Conservation (phyloP, 2,329 filamentous ascomycete genomes). For the Beauveria sp. region DNA sequence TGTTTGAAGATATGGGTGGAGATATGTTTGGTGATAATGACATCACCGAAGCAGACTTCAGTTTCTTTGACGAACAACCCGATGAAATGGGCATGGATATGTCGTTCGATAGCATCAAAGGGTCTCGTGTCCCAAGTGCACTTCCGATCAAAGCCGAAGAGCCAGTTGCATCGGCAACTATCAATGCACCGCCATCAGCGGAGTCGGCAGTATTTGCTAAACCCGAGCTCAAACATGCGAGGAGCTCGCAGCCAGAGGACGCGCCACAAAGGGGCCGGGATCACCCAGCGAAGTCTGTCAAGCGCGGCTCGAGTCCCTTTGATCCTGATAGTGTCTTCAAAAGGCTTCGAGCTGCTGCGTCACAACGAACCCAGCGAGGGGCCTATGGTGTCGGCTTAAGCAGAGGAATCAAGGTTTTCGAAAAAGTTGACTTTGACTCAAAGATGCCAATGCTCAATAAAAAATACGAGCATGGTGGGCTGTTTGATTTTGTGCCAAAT, state of each 20-base stretch:
- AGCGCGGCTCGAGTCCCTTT: constrained; percentile 50
- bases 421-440: constrained; percentile 47
- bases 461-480: constrained; percentile 51
- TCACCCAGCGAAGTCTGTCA: constrained; percentile 26
- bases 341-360: constrained; percentile 43
- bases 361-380: constrained; percentile 15
- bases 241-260: constrained; percentile 44
- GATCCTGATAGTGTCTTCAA: constrained; percentile 53
- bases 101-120: constrained; percentile 20
- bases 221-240: constrained; percentile 50
- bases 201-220: constrained; percentile 45
- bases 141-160: constrained; percentile 13
- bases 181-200: constrained; percentile 14
- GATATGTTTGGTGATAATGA: constrained; percentile 67
- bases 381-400: constrained; percentile 16
- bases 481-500: constrained; percentile 38
- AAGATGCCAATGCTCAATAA: constrained; percentile 46
- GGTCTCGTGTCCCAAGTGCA: constrained; percentile 4
- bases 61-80: constrained; percentile 66
- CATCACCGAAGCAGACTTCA: constrained; percentile 78
- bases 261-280: constrained; percentile 22
- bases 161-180: constrained; percentile 14
- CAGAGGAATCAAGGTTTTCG: constrained; percentile 42
- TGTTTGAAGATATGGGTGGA: constrained; percentile 62
- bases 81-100: constrained; percentile 32